Percentiles rank a stretch among this genome's conserved stretches.
Conservation (phyloP, 345 rosid species). For the Litchi chinensis region DNA sequence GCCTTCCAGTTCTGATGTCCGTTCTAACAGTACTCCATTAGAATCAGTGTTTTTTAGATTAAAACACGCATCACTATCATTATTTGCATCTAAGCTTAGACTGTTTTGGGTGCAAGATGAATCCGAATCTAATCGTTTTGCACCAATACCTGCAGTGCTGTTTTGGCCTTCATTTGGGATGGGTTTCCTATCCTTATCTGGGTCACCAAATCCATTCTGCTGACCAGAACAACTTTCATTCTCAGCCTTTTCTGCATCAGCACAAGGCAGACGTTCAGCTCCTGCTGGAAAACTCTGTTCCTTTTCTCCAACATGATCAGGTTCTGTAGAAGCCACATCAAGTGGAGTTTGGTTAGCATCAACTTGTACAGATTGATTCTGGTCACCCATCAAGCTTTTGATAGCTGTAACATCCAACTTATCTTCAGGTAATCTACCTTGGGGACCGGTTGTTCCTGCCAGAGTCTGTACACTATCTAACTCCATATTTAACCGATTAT, state of each 20-base stretch:
- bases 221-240: slow-evolving; percentile 38
- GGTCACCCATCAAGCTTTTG: slow-evolving; percentile 37
- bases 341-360: slow-evolving; percentile 35
- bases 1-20: slow-evolving; percentile 47
- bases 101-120: slow-evolving; percentile 64
- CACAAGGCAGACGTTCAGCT: slow-evolving; percentile 39
- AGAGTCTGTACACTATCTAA: slow-evolving; percentile 47
- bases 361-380: slow-evolving; percentile 28
- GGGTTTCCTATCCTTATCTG: slow-evolving; percentile 39
- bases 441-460: slow-evolving; percentile 39
- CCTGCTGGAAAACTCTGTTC: slow-evolving; percentile 46
- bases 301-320: slow-evolving; percentile 41
- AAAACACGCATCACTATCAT: slow-evolving; percentile 45
- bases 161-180: slow-evolving; percentile 44
- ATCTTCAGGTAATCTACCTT: slow-evolving; percentile 39
- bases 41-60: slow-evolving; percentile 44
- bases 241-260: slow-evolving; percentile 39
- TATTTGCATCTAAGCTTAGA: slow-evolving; percentile 53
- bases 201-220: slow-evolving; percentile 47
- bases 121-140: slow-evolving; percentile 60
- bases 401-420: slow-evolving; percentile 42
- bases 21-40: slow-evolving; percentile 37
- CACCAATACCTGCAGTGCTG: slow-evolving; percentile 38
- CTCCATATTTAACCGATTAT: slow-evolving; percentile 45
- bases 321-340: slow-evolving; percentile 44